Evolutionary conservation across 2,329 filamentous ascomycete species (phyloP).

Genomic region (Aspergillus ibericus): DNA sequence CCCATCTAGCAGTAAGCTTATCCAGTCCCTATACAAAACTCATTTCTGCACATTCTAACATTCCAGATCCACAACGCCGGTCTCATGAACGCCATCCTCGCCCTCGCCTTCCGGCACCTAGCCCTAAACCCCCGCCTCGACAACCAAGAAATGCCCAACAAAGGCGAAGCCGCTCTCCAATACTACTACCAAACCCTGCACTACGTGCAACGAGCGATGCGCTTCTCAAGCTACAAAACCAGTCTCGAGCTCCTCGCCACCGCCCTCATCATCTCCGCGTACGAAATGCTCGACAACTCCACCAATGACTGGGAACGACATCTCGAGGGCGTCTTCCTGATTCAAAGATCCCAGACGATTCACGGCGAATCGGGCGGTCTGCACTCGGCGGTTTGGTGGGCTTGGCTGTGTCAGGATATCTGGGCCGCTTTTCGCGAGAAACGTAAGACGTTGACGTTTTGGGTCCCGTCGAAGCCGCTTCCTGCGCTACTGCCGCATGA

Average conservation of each 20-base stretch:
- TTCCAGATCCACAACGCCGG: neutral
- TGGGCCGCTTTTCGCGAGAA: slow-evolving; percentile 63
- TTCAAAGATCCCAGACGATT: slow-evolving; percentile 62
- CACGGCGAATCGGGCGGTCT: slow-evolving; percentile 60
- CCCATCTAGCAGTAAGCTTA: slow-evolving; percentile 49
- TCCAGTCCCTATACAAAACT: too few species aligned
- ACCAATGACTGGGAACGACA: slow-evolving; percentile 62
- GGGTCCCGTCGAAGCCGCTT: neutral
- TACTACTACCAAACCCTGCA: slow-evolving; percentile 65
- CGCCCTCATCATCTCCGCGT: slow-evolving; percentile 60
- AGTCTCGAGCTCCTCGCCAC: slow-evolving; percentile 61
- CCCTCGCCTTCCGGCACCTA: neutral
- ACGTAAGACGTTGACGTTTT: neutral
- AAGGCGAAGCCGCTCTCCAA: slow-evolving; percentile 46
- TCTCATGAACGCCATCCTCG: slow-evolving; percentile 17
- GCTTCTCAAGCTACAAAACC: slow-evolving; percentile 58
- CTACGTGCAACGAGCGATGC: slow-evolving; percentile 61
- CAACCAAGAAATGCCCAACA: neutral
- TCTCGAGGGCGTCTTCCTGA: slow-evolving; percentile 65
- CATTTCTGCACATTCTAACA: too few species aligned
- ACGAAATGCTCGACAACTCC: slow-evolving; percentile 64
- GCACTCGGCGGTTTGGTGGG: slow-evolving; percentile 63
- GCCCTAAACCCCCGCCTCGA: neutral
- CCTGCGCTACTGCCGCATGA: neutral
- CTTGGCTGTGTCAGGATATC: slow-evolving; percentile 64